Evolutionary conservation across 768 basidiomycete genomes (phyloP), one percentile per base, ranked within the genome.

Genomic region (Tylopilus plumbeoviolaceoides): DNA sequence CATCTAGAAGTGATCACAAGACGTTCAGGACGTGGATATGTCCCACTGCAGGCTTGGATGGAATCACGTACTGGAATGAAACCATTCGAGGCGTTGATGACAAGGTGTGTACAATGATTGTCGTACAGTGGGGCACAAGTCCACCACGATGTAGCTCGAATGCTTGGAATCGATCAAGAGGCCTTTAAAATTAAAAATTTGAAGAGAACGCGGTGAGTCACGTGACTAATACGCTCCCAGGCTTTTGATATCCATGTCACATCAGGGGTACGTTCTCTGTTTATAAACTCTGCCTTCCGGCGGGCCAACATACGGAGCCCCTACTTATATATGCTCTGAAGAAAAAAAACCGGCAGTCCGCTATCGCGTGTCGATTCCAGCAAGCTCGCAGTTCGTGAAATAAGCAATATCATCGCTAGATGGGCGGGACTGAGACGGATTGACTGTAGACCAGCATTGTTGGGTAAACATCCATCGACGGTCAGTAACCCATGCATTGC

Each of bases 1-100:
- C 89, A 91, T 72, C 89, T 91, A 42, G 47, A 41, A 52, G 44
- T n/a, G 12, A 54, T 49, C 38, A 35, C 38, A 18, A 17, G 35
- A 36, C 17, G 33, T 39, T 54, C 7, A 48, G 30, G 39, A 30
- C 7, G 5, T 23, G 30, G 30, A 30, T 30, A 11, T 30, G 30
- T 30, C 43, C 51, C 23, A 41, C 35, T 11, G 17, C 12, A 35
- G 12, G 40, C 10, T 1, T 5, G 18, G 36, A 36, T 4, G 2
- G n/a, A 18, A 44, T 23, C 46, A 74, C 84, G 66, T 57, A 87
- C 85, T 83, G 82, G 60, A 88, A 89, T 11, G 87, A 88, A 15
- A 88, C 87, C 87, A 89, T 86, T 48, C 2, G 46, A 18, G 8
- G 25, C 15, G 33, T 18, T 28, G 30, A 50, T 7, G 12, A 25